Percentiles rank a stretch among this genome's conserved stretches.
These are phyloP conservation scores for Boechera divaricarpa DNA, from an alignment of 345 rosid species.

Conservation along the genomic window DNA sequence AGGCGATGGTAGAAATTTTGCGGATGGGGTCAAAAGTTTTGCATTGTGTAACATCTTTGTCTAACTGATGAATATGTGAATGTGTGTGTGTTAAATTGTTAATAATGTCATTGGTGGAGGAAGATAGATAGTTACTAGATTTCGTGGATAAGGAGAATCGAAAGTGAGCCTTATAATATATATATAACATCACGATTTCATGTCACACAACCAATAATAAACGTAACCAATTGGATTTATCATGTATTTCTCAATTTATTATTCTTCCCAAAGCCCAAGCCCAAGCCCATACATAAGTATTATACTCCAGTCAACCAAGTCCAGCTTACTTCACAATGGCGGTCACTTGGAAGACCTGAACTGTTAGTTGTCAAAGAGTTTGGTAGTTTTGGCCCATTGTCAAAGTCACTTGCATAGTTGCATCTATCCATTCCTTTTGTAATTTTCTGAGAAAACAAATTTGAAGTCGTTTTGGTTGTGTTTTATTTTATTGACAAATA, in stretches of 20 bases:
- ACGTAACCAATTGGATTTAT: too few relatives aligned
- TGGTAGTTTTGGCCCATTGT: constrained; percentile 13
- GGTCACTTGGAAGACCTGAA: constrained; percentile 1
- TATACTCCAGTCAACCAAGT: neutral
- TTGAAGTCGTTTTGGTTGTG: neutral
- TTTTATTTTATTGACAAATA: neutral
- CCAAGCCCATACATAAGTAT: neutral
- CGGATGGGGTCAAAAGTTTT: constrained; percentile 44
- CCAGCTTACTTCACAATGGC: neutral
- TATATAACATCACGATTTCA: too few relatives aligned
- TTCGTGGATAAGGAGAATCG: constrained; percentile 45
- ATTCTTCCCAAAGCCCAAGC: neutral
- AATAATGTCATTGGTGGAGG: constrained; percentile 11
- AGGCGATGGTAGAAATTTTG: constrained; percentile 39
- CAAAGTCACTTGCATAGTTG: neutral
- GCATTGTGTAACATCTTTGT: constrained; percentile 49
- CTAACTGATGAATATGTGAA: constrained; percentile 1
- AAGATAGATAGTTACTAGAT: constrained; percentile 4
- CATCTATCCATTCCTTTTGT: neutral
- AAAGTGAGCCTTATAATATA: constrained; percentile 27
- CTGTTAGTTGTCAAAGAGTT: constrained; percentile 20
- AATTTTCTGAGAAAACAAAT: neutral
- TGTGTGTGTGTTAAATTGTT: neutral
- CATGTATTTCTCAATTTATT: neutral
- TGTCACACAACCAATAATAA: too few relatives aligned